A percentile compares a stretch with the other conserved stretches of the same genome.
Evolutionary conservation across 2,329 filamentous ascomycete genomes (phyloP).

Genomic region (Aspergillus neotritici): DNA sequence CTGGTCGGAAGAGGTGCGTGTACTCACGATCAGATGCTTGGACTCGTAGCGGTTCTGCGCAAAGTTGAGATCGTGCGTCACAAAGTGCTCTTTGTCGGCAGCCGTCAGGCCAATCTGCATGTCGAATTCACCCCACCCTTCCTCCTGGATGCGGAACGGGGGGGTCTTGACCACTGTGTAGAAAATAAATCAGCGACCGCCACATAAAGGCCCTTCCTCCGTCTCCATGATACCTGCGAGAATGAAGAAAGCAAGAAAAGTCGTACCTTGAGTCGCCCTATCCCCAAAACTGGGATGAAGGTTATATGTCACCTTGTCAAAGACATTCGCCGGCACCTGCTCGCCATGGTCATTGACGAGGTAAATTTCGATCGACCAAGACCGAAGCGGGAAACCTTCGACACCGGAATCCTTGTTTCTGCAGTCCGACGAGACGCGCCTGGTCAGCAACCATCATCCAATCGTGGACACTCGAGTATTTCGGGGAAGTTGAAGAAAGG

Average conservation of each 20-base stretch:
- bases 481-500: not conserved
- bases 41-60: conserved; percentile 72
- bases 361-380: conserved; percentile 83
- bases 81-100: conserved; percentile 76
- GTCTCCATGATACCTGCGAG: too few species aligned
- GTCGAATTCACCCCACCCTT: conserved; percentile 98
- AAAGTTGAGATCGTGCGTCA: conserved; percentile 92
- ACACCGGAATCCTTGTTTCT: conserved; percentile 75
- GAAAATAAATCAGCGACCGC: too few species aligned
- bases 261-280: conserved; percentile 71
- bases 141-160: conserved; percentile 84
- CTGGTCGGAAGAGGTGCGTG: not conserved
- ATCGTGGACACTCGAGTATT: not conserved
- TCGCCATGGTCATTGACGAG: conserved; percentile 81
- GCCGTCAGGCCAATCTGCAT: conserved; percentile 80
- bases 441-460: conserved; percentile 7
- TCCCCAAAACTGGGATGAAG: conserved; percentile 91
- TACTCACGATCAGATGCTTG: conserved; percentile 64
- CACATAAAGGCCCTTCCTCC: too few species aligned
- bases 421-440: conserved; percentile 17
- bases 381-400: conserved; percentile 85
- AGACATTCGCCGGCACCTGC: conserved; percentile 73
- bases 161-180: conserved; percentile 71
- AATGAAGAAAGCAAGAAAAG: not conserved
- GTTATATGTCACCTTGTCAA: conserved; percentile 88